phyloP scores from a whole-genome alignment of 2,329 filamentous ascomycete species.

The Sporothrix euskadiensis region DNA sequence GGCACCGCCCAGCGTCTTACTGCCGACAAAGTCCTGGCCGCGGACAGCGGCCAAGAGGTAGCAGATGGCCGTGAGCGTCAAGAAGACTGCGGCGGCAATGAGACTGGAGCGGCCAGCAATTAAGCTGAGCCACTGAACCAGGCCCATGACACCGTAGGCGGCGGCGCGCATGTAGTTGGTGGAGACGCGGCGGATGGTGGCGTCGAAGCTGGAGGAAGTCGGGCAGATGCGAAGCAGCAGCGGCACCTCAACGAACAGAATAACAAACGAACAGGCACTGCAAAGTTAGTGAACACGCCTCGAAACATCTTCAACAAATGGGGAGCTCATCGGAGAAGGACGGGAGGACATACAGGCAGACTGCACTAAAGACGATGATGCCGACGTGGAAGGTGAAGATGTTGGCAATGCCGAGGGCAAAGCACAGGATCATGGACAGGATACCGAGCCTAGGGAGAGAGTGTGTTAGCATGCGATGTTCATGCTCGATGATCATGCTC shows the following conservation, averaged over 20 bases:
- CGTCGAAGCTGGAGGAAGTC: conserved; percentile 85
- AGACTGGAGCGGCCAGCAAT: conserved; percentile 66
- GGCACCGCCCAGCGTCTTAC: conserved; percentile 92
- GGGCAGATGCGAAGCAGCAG: conserved; percentile 97
- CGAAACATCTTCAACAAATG: not conserved
- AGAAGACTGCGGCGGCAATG: conserved; percentile 81
- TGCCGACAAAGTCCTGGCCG: conserved; percentile 83
- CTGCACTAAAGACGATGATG: conserved; percentile 54
- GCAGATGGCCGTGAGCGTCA: conserved; percentile 74
- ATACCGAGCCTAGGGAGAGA: conserved; percentile 62
- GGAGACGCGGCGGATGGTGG: conserved; percentile 84
- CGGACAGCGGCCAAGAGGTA: conserved; percentile 78
- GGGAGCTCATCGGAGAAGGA: not conserved
- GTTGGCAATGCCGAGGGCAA: conserved; percentile 68
- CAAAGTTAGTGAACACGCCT: not conserved
- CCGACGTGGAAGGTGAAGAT: conserved; percentile 58
- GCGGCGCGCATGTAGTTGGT: conserved; percentile 96
- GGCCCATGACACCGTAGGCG: conserved; percentile 78
- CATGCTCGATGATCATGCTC: too few species aligned
- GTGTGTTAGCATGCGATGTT: not conserved
- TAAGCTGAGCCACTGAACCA: conserved; percentile 82
- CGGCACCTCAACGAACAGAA: conserved; percentile 86
- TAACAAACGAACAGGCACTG: conserved; percentile 69
- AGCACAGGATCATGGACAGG: conserved; percentile 68
- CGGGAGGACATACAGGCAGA: conserved; percentile 53